Base-by-base conservation (phyloP, 768 basidiomycete genomes). In the Tubosaeta sp. region DNA sequence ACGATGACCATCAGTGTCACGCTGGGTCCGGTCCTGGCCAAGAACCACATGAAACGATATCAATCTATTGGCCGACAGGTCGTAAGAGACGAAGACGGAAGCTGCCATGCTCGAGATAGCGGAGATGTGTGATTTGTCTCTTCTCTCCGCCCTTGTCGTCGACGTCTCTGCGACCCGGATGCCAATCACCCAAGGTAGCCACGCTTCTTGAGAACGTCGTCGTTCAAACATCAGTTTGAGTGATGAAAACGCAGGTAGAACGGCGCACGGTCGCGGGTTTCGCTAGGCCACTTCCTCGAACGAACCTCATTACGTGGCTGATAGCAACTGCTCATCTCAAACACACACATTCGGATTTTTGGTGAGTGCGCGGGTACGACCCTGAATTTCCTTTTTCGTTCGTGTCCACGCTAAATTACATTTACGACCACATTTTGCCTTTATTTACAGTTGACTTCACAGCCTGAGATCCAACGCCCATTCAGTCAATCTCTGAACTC, bases 21-120 rank as follows among this genome's bases (percentile, higher is more conserved):
- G 37, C 57, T 60, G 54, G 50, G 22, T 9, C 57, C 57, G 54
- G 59, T 19, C 38, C 59, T 57, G 63, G 33, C 46, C 27, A 58
- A 65, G 62, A 50, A 59, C 29, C 41, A 39, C 46, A 47, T 43
- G 50, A 51, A 53, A 59, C 16, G 53, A 33, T 29, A 43, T 33
- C 27, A 11, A 39, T 34, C 51, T 22, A 9, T 45, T 43, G 59
- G 53, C 33, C 33, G 35, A 39, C 41, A 49, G 43, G 39, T 48
- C 14, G 14, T 31, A 52, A 27, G n/a, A 17, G 32, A 44, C 63
- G 50, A 46, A 59, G 51, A 59, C 53, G 37, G 54, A 56, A 64
- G 46, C 29, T 25, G 41, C 27, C 5, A 13, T 46, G 43, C 22
- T 45, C 42, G 27, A 53, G 56, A 64, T 49, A 11, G 51, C 55